A percentile compares a stretch with the other conserved stretches of the same genome.
Evolutionary conservation across 1,139 yeast species (phyloP).

Genomic region (Meyerozyma athensensis): DNA sequence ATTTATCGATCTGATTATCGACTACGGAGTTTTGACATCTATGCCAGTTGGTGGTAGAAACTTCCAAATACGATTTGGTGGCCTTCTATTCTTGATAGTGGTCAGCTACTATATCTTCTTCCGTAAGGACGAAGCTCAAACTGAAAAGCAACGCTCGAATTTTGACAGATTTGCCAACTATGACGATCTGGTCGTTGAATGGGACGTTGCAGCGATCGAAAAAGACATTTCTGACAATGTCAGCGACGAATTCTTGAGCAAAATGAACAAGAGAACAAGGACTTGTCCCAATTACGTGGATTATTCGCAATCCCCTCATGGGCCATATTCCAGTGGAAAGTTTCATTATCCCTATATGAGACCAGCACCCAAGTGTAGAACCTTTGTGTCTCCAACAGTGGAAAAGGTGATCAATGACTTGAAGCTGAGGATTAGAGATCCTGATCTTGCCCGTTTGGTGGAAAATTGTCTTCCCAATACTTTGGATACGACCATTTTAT

Average conservation of each 20-base stretch:
- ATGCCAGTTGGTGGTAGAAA: conserved; percentile 1
- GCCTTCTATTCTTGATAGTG: background rate
- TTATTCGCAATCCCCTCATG: conserved; percentile 40
- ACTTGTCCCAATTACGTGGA: conserved; percentile 41
- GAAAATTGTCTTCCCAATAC: conserved; percentile 89
- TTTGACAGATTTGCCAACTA: background rate
- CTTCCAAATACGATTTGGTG: background rate
- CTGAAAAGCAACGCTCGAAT: too few species aligned
- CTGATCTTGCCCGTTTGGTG: conserved; percentile 67
- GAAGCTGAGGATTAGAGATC: conserved; percentile 45
- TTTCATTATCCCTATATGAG: conserved; percentile 66
- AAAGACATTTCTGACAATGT: conserved; percentile 8
- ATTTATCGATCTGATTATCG: too few species aligned
- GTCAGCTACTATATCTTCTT: background rate
- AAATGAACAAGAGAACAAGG: conserved; percentile 17
- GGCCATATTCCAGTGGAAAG: conserved; percentile 47
- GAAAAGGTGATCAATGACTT: conserved; percentile 59
- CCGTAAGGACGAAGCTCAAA: too few species aligned
- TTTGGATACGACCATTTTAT: conserved; percentile 77
- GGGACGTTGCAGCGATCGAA: background rate
- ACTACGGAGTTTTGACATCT: too few species aligned
- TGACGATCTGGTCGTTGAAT: background rate
- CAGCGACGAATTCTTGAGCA: conserved; percentile 12
- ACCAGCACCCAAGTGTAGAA: conserved; percentile 68
- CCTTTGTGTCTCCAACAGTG: conserved; percentile 59